Conservation (phyloP, 1,284 basidiomycete genomes). For the Apiotrichum brassicae region DNA sequence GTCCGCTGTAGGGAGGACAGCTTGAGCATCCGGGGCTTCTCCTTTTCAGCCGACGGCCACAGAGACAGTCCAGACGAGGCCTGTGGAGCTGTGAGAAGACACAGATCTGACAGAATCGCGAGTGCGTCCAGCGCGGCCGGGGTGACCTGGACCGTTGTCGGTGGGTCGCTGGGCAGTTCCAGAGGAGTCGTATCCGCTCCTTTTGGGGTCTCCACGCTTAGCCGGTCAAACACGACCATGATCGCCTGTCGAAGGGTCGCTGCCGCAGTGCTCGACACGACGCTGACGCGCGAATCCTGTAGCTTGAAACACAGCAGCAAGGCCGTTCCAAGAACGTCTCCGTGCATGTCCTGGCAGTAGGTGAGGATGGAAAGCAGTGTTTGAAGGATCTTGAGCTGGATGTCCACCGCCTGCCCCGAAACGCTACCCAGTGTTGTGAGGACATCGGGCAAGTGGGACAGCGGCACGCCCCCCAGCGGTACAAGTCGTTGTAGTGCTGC, state of each 20-base stretch:
- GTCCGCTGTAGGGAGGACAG: slow-evolving; percentile 84
- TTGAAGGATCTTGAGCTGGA: slow-evolving; percentile 85
- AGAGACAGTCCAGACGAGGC: slow-evolving; percentile 21
- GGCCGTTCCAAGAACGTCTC: slow-evolving; percentile 66
- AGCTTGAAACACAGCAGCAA: slow-evolving; percentile 87
- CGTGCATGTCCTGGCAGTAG: slow-evolving; percentile 74
- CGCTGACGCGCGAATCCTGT: slow-evolving; percentile 89
- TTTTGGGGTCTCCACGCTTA: slow-evolving; percentile 42
- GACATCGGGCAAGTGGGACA: slow-evolving; percentile 60
- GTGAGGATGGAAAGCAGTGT: slow-evolving; percentile 83
- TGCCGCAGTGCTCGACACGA: slow-evolving; percentile 94
- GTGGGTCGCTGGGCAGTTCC: slow-evolving; percentile 12
- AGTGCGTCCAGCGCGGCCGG: slow-evolving; percentile 82
- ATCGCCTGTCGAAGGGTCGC: slow-evolving; percentile 93
- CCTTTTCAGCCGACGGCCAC: slow-evolving; percentile 46
- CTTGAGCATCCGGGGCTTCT: slow-evolving; percentile 74
- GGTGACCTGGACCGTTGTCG: slow-evolving; percentile 46
- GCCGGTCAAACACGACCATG: slow-evolving; percentile 96
- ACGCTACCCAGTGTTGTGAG: slow-evolving; percentile 75
- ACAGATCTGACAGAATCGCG: slow-evolving; percentile 81
- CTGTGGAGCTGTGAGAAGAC: slow-evolving; percentile 58
- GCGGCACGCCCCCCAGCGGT: slow-evolving; percentile 72
- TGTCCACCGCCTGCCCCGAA: slow-evolving; percentile 88
- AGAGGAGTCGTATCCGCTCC: slow-evolving; percentile 8
- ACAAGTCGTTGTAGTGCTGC: slow-evolving; percentile 88